These are phyloP conservation scores for Teratosphaeria viscida DNA, from an alignment of 2,329 filamentous ascomycete genomes.

Conservation along the genomic window DNA sequence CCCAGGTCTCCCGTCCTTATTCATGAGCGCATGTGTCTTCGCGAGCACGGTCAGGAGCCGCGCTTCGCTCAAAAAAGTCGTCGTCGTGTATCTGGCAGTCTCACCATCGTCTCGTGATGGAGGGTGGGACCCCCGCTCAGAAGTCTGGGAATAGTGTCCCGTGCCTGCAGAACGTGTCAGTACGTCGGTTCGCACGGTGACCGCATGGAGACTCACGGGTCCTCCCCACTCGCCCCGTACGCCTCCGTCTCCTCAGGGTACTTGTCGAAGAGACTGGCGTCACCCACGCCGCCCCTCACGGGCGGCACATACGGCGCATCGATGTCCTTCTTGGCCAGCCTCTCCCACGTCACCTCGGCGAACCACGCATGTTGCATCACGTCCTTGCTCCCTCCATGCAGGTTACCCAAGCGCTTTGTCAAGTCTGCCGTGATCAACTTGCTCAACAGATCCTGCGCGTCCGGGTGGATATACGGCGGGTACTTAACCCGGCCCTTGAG, in stretches of 20 bases:
- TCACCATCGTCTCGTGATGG: too few relatives aligned
- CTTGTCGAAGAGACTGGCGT: slow-evolving; percentile 95
- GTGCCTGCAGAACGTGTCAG: slow-evolving; percentile 41
- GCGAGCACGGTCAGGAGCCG: neutral
- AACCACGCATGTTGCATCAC: slow-evolving; percentile 97
- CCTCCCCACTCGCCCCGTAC: slow-evolving; percentile 68
- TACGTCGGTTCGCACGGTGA: neutral
- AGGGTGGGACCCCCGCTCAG: slow-evolving; percentile 26
- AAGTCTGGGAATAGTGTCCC: slow-evolving; percentile 69
- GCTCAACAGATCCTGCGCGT: slow-evolving; percentile 85
- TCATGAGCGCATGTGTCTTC: neutral
- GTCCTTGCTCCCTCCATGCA: slow-evolving; percentile 81
- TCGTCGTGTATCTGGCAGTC: neutral
- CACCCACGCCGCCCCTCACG: slow-evolving; percentile 83
- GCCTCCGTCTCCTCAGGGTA: slow-evolving; percentile 94
- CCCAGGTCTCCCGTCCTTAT: neutral
- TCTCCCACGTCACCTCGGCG: slow-evolving; percentile 93
- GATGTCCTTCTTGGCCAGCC: slow-evolving; percentile 88
- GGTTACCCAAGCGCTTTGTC: slow-evolving; percentile 87
- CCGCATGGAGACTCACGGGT: slow-evolving; percentile 59
- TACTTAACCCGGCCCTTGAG: slow-evolving; percentile 93
- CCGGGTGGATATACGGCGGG: slow-evolving; percentile 85
- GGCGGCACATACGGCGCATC: slow-evolving; percentile 96
- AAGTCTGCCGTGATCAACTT: slow-evolving; percentile 89
- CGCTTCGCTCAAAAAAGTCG: neutral